Conservation (phyloP, 176 grass and related monocot genomes). For the Carex scoparia region DNA sequence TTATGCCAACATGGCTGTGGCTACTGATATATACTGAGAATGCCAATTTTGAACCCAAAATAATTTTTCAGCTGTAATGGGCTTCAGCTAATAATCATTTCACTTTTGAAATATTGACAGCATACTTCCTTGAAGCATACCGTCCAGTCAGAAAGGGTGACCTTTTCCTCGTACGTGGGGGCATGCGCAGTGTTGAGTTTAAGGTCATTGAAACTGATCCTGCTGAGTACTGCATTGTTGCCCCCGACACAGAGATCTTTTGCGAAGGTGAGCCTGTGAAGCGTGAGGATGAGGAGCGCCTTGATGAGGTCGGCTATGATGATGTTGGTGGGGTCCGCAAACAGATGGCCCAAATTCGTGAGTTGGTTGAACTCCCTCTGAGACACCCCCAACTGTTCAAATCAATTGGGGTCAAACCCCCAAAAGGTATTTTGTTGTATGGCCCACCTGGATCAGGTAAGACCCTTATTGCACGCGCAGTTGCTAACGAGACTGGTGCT, state of each 20-base stretch:
- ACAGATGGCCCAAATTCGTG: slow-evolving; percentile 84
- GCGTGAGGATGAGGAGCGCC: slow-evolving; percentile 74
- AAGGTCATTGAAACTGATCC: slow-evolving; percentile 77
- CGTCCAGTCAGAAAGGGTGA: slow-evolving; percentile 69
- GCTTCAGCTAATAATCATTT: neutral
- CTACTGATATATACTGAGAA: neutral
- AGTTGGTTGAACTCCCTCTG: slow-evolving; percentile 73
- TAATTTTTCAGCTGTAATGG: neutral
- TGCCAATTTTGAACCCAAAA: neutral
- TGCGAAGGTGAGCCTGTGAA: slow-evolving; percentile 75
- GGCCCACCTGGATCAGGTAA: slow-evolving; percentile 84
- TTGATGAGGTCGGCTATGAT: slow-evolving; percentile 86
- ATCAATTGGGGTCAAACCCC: slow-evolving; percentile 78
- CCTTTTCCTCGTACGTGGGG: slow-evolving; percentile 74
- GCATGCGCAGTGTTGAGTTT: slow-evolving; percentile 82
- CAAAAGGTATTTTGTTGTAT: slow-evolving; percentile 63
- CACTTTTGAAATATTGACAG: slow-evolving; percentile 32
- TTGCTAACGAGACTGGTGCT: slow-evolving; percentile 83
- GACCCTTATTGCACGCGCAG: slow-evolving; percentile 67
- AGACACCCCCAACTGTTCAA: slow-evolving; percentile 82
- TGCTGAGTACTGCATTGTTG: slow-evolving; percentile 70
- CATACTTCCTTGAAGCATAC: slow-evolving; percentile 77
- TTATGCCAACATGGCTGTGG: neutral
- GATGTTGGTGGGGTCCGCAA: slow-evolving; percentile 82
- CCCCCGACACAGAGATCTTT: slow-evolving; percentile 77